These are phyloP conservation scores for Cladosporium sp. DNA, from an alignment of 2,329 filamentous ascomycete species.

Conservation along the genomic window DNA sequence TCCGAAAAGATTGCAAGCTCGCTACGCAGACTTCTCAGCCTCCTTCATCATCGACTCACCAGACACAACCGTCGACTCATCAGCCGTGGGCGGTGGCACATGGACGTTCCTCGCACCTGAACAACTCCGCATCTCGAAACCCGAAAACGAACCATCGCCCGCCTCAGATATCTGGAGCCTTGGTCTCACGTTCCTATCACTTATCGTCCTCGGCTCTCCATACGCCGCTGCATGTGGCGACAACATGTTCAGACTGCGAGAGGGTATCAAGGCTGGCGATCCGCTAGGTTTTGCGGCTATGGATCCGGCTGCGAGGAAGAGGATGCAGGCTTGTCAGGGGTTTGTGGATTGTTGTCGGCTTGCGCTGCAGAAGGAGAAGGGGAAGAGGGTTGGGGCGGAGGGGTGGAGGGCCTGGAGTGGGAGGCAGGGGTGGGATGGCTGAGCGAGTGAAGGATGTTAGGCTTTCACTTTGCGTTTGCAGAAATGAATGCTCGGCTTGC, in stretches of 20 bases:
- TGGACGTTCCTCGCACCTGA: conserved; percentile 49
- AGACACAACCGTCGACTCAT: conserved; percentile 24
- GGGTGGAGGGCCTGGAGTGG: conserved; percentile 36
- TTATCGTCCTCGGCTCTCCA: conserved; percentile 45
- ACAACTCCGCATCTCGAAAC: conserved; percentile 33
- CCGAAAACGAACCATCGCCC: conserved; percentile 34
- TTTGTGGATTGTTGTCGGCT: conserved; percentile 41
- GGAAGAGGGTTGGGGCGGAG: conserved; percentile 30
- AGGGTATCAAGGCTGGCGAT: conserved; percentile 46
- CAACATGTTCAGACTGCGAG: conserved; percentile 45
- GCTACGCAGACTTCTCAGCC: conserved; percentile 48
- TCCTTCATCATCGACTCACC: conserved; percentile 33
- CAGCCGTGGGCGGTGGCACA: conserved; percentile 42
- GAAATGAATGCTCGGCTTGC: too few species aligned
- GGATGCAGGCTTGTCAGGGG: conserved; percentile 35
- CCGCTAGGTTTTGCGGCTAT: conserved; percentile 44
- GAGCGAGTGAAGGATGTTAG: too few species aligned
- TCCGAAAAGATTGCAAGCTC: conserved; percentile 26
- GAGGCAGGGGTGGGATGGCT: conserved; percentile 25
- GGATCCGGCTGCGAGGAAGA: conserved; percentile 36
- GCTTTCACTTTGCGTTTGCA: too few species aligned
- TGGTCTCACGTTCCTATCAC: conserved; percentile 46
- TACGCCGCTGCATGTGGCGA: conserved; percentile 40
- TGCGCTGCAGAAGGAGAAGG: conserved; percentile 40
- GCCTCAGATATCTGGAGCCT: conserved; percentile 48